Conservation (phyloP, 441 rosid species). For the Gossypium davidsonii region DNA sequence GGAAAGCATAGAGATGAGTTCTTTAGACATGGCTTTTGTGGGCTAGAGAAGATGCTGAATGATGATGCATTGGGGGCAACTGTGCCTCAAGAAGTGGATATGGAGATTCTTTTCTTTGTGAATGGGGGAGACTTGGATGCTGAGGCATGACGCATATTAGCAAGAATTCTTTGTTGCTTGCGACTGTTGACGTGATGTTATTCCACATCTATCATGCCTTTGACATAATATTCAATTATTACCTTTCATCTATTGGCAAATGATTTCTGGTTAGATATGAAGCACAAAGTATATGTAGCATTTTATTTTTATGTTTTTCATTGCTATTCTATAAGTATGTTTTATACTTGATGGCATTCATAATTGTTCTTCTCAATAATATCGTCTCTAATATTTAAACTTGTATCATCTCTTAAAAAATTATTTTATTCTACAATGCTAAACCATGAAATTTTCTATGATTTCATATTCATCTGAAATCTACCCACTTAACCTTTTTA, state of each 20-base stretch:
- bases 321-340: too few relatives aligned
- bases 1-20: constrained; percentile 14
- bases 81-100: constrained; percentile 24
- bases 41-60: neutral
- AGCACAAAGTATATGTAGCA: too few relatives aligned
- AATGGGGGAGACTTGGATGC: constrained; percentile 17
- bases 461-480: neutral
- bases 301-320: too few relatives aligned
- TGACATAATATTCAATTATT: neutral
- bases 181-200: neutral
- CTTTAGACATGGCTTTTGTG: constrained; percentile 12
- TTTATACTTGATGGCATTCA: too few relatives aligned
- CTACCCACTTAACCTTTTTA: neutral
- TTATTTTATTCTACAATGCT: neutral
- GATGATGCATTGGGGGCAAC: constrained; percentile 12
- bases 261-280: neutral
- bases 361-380: too few relatives aligned
- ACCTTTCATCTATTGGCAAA: neutral
- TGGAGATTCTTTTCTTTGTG: constrained; percentile 56
- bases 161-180: neutral
- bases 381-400: too few relatives aligned
- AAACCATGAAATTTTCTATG: neutral
- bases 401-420: neutral
- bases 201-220: neutral
- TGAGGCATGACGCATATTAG: neutral